Evolutionary conservation across 495 filamentous ascomycete genomes (phyloP), one percentile per base, ranked within the genome.

Genomic region (Bombardia bombarda): DNA sequence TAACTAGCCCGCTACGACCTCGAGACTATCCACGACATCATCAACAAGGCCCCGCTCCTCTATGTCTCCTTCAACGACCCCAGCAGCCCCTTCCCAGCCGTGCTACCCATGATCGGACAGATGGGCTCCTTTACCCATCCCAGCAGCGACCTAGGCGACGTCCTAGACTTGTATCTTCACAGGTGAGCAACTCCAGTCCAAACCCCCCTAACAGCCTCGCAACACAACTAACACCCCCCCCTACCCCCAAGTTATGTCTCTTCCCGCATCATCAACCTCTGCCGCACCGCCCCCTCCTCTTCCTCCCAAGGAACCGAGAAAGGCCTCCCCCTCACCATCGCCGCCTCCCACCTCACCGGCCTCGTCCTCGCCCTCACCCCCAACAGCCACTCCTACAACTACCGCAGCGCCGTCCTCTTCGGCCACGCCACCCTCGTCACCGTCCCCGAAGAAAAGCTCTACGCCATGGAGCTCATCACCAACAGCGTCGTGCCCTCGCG

Each of bases 101-200:
- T 83, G 48, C 70, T 96, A 0, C 90, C 90, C 28, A 92, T 95
- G 87, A 85, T 95, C 47, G 89, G 88, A 32, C 77, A 79, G 49
- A 87, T 90, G 81, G 84, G 74, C 16, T 83, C 77, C 34, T 90
- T 80, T 52, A 67, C 65, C 8, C 69, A 73, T 46, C 81, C 82
- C 17, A 81, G 78, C 42, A 73, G 77, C 7, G 73, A 67, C 46
- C 65, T 80, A 12, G 74, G 79, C 13, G 81, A 86, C 45, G 70
- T 79, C 0, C 64, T 86, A 10, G 84, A 93, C 47, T 75, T 86
- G 42, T 95, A 96, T 55, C 77, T 96, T 4, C 90, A 96, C 59
- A 87, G 87, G 52, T 57, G 0, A 10, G 45, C 47, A 2, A 1
- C 13, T 22, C n/a, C n/a, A n/a, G n/a, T 23, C 32, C 32, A 2